These are phyloP conservation scores for Melanogaster broomeanus DNA, from an alignment of 768 basidiomycete species.

Conservation along the genomic window DNA sequence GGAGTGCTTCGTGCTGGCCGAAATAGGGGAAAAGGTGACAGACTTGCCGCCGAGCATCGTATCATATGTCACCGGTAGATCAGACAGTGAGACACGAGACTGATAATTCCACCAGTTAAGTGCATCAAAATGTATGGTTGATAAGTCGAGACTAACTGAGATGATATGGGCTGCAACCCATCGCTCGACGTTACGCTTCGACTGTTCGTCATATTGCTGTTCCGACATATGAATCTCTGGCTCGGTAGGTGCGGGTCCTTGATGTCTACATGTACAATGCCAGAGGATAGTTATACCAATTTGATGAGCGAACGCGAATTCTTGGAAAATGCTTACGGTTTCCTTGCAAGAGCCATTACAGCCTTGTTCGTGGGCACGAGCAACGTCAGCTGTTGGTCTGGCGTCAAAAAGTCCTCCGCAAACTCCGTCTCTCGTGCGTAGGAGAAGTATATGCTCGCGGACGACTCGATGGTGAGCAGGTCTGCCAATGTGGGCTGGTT, in stretches of 20 bases:
- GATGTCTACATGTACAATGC: conserved; percentile 48
- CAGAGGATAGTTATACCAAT: background rate
- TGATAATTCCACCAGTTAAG: conserved; percentile 13
- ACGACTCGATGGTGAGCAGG: conserved; percentile 73
- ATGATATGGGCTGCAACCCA: conserved; percentile 88
- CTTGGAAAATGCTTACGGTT: conserved; percentile 62
- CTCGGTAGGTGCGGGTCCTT: conserved; percentile 45
- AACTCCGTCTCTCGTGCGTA: conserved; percentile 74
- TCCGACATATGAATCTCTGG: conserved; percentile 62
- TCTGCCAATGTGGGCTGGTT: conserved; percentile 65
- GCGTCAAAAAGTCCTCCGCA: conserved; percentile 47
- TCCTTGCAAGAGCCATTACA: conserved; percentile 74
- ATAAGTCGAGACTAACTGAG: conserved; percentile 52
- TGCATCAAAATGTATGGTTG: background rate
- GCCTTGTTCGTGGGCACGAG: conserved; percentile 89
- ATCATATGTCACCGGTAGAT: conserved; percentile 40
- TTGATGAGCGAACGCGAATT: background rate
- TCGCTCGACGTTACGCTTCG: conserved; percentile 67
- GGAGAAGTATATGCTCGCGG: conserved; percentile 80
- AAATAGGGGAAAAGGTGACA: conserved; percentile 50
- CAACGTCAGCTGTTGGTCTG: conserved; percentile 47
- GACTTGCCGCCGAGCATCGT: conserved; percentile 63
- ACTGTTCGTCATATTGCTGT: conserved; percentile 59
- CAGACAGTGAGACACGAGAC: conserved; percentile 48
- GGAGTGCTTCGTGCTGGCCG: conserved; percentile 33